Conservation (phyloP, 257 asterid genomes). For the Rauvolfia tetraphylla region DNA sequence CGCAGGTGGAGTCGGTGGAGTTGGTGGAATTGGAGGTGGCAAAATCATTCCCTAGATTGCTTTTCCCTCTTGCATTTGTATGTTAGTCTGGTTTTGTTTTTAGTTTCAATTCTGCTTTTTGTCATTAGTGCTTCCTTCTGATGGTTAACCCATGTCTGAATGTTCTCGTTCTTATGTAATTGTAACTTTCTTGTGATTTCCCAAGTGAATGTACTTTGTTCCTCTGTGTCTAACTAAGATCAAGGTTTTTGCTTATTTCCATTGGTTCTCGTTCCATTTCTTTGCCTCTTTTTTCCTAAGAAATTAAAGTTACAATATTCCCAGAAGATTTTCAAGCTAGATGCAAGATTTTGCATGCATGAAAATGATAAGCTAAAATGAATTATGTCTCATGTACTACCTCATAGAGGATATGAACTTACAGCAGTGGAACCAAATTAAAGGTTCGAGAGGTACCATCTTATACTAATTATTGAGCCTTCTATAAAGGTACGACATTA, state of each 20-base stretch:
- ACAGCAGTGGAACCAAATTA: no score
- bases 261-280: neutral
- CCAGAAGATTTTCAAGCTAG: neutral
- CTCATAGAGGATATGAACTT: no score
- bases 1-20: constrained; percentile 14
- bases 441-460: no score
- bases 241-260: neutral
- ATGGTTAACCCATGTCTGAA: neutral
- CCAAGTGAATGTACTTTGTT: neutral
- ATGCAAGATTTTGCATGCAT: neutral
- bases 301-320: neutral
- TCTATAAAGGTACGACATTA: no score
- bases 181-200: neutral
- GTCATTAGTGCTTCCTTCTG: neutral
- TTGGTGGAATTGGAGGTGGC: constrained; percentile 42
- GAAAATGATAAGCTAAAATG: no score
- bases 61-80: neutral
- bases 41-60: constrained; percentile 23
- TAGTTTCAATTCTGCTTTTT: neutral
- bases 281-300: accelerated
- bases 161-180: neutral
- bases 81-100: neutral
- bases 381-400: neutral
- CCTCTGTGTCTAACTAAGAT: neutral
- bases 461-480: no score